Base-by-base conservation (phyloP, 805 yeast genomes). In the Ogataea methanolica region DNA sequence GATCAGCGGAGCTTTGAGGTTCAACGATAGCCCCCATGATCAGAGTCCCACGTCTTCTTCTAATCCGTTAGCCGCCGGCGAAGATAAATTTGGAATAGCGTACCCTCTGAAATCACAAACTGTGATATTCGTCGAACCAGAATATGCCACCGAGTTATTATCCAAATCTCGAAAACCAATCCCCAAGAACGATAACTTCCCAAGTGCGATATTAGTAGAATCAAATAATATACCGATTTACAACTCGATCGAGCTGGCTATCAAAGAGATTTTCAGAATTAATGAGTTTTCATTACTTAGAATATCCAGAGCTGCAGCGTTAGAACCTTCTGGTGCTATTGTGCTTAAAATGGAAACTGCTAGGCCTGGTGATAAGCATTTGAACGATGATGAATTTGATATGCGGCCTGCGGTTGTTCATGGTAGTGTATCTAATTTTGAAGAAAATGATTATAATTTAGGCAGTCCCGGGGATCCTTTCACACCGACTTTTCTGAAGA, bases 311-410 rank as follows among this genome's bases (percentile, higher is more conserved):
- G 78, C 82, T 1, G 78, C 82, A 2, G 75, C 82, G 2, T 67
- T 70, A 29, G 80, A 75, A 50, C 63, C 61, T 38, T 79, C 78
- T 12, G 82, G 82, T 4, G 72, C 80, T 5, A 67, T 72, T n/a
- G 65, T 78, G 3, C 62, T 79, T 40, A 79, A 79, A 53, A 63
- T 79, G 42, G 84, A 79, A 56, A 74, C 82, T 2, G 78, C 81
- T 0, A 69, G 66, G 52, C 80, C 82, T 0, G 83, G 83, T 5
- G 79, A 76, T 50, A 52, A 59, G 9, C 70, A 68, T 51, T 58
- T 79, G 43, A 70, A 77, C 47, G 83, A 79, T 56, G 83, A 78
- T 51, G 73, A 69, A 35, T 59, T 56, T 41, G 65, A 61, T 47
- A 38, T 55, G 7, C 39, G 46, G 39, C 46, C 51, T 9, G 17